These are phyloP conservation scores for Pleurozium schreberi DNA, from an alignment of 225 moss, liverwort and hornwort species.

Conservation along the genomic window DNA sequence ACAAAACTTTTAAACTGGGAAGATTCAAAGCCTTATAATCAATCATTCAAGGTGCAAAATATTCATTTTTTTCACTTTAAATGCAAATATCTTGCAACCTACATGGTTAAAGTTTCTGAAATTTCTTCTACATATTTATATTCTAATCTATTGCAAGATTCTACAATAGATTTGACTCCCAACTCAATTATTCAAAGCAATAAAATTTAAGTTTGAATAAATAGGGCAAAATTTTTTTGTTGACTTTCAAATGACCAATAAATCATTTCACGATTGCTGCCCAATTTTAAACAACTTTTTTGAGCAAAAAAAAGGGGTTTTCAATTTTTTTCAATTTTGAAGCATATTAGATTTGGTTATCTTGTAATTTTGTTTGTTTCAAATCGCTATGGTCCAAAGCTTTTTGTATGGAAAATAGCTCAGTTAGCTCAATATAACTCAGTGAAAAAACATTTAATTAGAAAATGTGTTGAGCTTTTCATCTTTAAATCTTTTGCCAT, in stretches of 20 bases:
- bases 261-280: fast-evolving
- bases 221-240: background rate
- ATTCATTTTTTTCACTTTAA: too few species aligned
- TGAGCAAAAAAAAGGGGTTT: background rate
- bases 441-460: background rate
- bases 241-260: background rate
- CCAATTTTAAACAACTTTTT: background rate
- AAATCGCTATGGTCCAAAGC: background rate
- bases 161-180: fast-evolving
- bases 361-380: background rate
- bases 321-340: background rate
- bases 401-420: background rate
- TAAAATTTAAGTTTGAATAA: too few species aligned
- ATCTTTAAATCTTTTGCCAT: background rate
- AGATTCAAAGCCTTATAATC: background rate
- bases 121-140: too few species aligned
- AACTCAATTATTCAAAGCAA: background rate
- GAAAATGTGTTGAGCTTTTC: background rate
- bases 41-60: background rate
- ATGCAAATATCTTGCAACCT: background rate
- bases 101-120: background rate
- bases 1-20: background rate
- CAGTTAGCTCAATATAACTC: background rate
- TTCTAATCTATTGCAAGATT: background rate
- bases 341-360: fast-evolving